Percentiles rank a stretch among this genome's conserved stretches.
phyloP scores from a whole-genome alignment of 805 yeast species.

The Wickerhamiella australiensis region DNA sequence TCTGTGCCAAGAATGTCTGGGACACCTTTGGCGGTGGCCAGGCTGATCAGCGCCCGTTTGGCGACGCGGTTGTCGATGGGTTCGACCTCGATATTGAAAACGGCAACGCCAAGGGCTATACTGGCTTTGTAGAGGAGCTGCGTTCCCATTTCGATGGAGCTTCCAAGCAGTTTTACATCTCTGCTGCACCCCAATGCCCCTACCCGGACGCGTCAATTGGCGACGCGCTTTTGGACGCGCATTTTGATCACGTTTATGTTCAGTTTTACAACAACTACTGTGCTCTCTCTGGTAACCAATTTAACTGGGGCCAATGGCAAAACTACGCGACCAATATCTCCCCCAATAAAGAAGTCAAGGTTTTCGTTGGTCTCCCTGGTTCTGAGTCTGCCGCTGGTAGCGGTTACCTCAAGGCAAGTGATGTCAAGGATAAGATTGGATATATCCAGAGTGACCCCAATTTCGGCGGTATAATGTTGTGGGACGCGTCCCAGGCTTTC shows the following conservation, averaged over 20 bases:
- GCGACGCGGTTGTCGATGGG: slow-evolving; percentile 67
- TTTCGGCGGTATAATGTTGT: slow-evolving; percentile 65
- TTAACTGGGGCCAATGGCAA: slow-evolving; percentile 68
- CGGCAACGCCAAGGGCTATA: slow-evolving; percentile 50
- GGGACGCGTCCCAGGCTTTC: slow-evolving; percentile 68
- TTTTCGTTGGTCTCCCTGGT: slow-evolving; percentile 70
- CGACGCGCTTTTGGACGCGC: slow-evolving; percentile 51
- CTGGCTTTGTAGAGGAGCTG: slow-evolving; percentile 43
- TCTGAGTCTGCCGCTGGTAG: slow-evolving; percentile 39
- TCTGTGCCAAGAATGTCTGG: slow-evolving; percentile 44
- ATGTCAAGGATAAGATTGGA: slow-evolving; percentile 28
- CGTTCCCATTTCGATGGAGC: slow-evolving; percentile 34
- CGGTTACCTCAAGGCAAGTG: slow-evolving; percentile 35
- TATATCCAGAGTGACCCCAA: background rate
- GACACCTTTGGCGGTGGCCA: slow-evolving; percentile 41
- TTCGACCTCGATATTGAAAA: slow-evolving; percentile 66
- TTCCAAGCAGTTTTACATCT: slow-evolving; percentile 53
- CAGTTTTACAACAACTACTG: slow-evolving; percentile 88
- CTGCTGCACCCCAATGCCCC: slow-evolving; percentile 90
- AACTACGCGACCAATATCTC: slow-evolving; percentile 45
- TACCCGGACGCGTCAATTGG: slow-evolving; percentile 68
- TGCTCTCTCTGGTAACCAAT: slow-evolving; percentile 30
- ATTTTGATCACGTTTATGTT: slow-evolving; percentile 68
- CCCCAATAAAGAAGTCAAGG: slow-evolving; percentile 55
- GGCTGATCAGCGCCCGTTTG: slow-evolving; percentile 43